These are phyloP conservation scores for Sonneratia alba DNA, from an alignment of 345 rosid genomes.

Conservation along the genomic window DNA sequence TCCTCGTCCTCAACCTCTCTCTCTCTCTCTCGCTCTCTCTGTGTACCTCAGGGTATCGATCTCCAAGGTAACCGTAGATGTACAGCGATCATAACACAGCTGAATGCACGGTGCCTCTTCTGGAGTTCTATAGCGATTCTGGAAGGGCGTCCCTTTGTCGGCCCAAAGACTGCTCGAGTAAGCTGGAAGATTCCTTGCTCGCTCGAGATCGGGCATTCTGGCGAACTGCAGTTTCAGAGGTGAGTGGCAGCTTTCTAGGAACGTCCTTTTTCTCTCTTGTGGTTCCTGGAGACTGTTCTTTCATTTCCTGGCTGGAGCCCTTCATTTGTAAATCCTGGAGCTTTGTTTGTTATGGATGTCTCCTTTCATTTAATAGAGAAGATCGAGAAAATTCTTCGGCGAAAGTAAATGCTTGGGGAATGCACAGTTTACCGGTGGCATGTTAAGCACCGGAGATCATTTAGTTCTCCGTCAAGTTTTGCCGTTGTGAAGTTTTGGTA, in stretches of 20 bases:
- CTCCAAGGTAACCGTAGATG: not conserved
- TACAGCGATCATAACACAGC: not conserved
- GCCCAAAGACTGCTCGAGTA: not conserved
- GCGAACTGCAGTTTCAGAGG: not conserved
- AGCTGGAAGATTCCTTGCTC: not conserved
- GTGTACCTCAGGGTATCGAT: not conserved
- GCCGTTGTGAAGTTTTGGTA: not conserved
- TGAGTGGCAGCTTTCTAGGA: not conserved
- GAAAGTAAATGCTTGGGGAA: not conserved
- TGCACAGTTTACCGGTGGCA: not conserved
- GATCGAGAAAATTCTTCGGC: not conserved
- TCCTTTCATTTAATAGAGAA: not conserved
- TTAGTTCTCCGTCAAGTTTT: not conserved
- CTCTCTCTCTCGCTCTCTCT: not conserved
- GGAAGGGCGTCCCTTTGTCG: not conserved
- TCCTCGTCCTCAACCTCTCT: not conserved
- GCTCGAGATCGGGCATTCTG: not conserved
- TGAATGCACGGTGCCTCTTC: not conserved
- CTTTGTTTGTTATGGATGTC: not conserved
- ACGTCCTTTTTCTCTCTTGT: not conserved
- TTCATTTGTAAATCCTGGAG: too few relatives aligned
- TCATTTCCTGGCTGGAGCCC: too few relatives aligned
- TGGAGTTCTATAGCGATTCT: not conserved
- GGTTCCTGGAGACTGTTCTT: too few relatives aligned
- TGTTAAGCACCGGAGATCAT: not conserved